phyloP scores from a whole-genome alignment of 2,329 filamentous ascomycete genomes.

The Pseudonectria buxi region DNA sequence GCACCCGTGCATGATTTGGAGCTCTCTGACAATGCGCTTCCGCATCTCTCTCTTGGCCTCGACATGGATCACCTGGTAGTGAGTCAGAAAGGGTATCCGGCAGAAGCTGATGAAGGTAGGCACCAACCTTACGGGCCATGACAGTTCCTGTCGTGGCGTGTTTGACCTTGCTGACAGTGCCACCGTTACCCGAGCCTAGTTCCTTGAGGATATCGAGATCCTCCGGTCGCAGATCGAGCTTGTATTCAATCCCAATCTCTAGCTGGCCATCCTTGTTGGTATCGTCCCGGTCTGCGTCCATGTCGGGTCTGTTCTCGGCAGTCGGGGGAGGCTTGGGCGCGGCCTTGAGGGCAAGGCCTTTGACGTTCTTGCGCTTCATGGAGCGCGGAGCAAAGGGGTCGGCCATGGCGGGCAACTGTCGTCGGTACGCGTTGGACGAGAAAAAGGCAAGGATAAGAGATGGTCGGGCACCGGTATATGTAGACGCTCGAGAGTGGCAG shows the following conservation, averaged over 20 bases:
- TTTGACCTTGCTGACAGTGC: constrained; percentile 96
- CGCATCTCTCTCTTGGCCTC: constrained; percentile 96
- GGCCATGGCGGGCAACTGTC: constrained; percentile 41
- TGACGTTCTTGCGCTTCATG: constrained; percentile 99
- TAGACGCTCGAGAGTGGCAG: too few species aligned
- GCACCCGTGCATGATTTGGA: constrained; percentile 98
- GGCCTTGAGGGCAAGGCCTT: constrained; percentile 81
- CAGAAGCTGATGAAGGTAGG: not conserved
- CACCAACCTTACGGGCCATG: constrained; percentile 88
- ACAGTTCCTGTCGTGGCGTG: constrained; percentile 90
- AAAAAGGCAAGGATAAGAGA: constrained; percentile 4
- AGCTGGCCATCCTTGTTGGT: constrained; percentile 56
- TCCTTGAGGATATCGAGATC: constrained; percentile 92
- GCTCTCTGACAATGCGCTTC: constrained; percentile 91
- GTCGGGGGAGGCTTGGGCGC: constrained; percentile 65
- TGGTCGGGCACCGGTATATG: constrained; percentile 4
- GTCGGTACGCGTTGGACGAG: constrained; percentile 1
- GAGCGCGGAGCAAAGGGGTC: constrained; percentile 63
- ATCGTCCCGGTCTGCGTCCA: constrained; percentile 53
- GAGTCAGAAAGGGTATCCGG: constrained; percentile 10
- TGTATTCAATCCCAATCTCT: constrained; percentile 97
- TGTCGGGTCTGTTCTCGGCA: constrained; percentile 61
- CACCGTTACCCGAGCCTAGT: constrained; percentile 90
- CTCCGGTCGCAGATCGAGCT: constrained; percentile 82
- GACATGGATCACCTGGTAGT: constrained; percentile 80